phyloP scores from a whole-genome alignment of 192 early-diverging fungal species.

The Backusella sp. region DNA sequence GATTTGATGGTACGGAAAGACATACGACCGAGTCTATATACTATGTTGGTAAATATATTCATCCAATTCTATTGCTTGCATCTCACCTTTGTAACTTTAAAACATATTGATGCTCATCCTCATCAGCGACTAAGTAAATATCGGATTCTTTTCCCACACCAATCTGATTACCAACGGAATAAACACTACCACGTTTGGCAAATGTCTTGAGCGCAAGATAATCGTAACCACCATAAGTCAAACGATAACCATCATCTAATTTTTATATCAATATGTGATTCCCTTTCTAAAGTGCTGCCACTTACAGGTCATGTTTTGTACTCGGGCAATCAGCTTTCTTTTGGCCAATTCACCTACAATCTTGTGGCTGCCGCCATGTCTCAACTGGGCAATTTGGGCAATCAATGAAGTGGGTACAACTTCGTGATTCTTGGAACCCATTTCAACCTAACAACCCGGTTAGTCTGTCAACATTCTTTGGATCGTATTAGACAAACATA shows the following conservation, averaged over 20 bases:
- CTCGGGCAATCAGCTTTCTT: conserved; percentile 86
- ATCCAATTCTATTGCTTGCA: background rate
- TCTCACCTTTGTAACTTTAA: conserved; percentile 87
- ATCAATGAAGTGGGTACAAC: conserved; percentile 93
- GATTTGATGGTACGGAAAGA: conserved; percentile 97
- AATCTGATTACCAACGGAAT: conserved; percentile 98
- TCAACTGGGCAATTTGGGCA: conserved; percentile 89
- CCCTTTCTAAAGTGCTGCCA: background rate
- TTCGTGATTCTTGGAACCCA: conserved; percentile 98
- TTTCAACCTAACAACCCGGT: conserved; percentile 67
- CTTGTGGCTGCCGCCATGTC: conserved; percentile 83
- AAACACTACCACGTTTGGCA: conserved; percentile 80
- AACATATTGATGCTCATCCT: conserved; percentile 87
- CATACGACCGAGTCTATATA: conserved; percentile 80
- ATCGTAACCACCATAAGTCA: conserved; percentile 99
- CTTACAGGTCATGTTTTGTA: conserved; percentile 79
- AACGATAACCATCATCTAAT: conserved; percentile 89
- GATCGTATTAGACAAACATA: conserved; percentile 27
- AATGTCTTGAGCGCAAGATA: conserved; percentile 95
- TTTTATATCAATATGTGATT: background rate
- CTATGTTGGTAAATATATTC: no score
- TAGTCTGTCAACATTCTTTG: background rate
- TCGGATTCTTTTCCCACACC: conserved; percentile 99
- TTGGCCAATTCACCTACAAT: conserved; percentile 84
- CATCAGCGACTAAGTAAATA: conserved; percentile 95